Conservation (phyloP, 1,139 yeast species). For the Yamadazyma friedrichii region DNA sequence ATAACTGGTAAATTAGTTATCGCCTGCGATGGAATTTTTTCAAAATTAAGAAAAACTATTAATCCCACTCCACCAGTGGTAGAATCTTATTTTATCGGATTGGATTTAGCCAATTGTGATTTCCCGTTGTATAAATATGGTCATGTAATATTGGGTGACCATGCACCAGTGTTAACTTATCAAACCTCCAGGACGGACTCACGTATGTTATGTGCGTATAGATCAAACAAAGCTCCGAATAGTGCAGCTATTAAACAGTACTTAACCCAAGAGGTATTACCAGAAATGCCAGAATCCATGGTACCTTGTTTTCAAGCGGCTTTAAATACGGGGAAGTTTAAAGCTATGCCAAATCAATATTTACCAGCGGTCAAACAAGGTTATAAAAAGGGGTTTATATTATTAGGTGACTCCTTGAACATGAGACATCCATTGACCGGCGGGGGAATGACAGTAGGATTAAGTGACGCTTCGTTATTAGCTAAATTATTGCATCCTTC, state of each 20-base stretch:
- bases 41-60: conserved; percentile 82
- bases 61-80: conserved; percentile 58
- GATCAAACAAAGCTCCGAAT: conserved; percentile 73
- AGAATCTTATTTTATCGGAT: conserved; percentile 85
- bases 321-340: conserved; percentile 48
- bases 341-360: conserved; percentile 94
- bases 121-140: conserved; percentile 79
- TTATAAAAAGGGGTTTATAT: conserved; percentile 71
- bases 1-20: conserved; percentile 66
- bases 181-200: conserved; percentile 84
- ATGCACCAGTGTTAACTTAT: conserved; percentile 85
- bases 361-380: conserved; percentile 68
- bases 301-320: conserved; percentile 63
- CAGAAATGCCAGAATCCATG: conserved; percentile 63
- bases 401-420: conserved; percentile 91
- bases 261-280: conserved; percentile 58
- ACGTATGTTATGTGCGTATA: conserved; percentile 85
- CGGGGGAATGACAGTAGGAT: conserved; percentile 98
- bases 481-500: conserved; percentile 59
- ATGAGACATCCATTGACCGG: conserved; percentile 99
- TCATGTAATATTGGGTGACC: conserved; percentile 83
- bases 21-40: conserved; percentile 91
- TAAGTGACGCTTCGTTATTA: conserved; percentile 77
- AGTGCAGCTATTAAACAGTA: conserved; percentile 61
- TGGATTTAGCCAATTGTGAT: conserved; percentile 68